Evolutionary conservation across 2,329 filamentous ascomycete species (phyloP).

Genomic region (Fusarium bulbicola): DNA sequence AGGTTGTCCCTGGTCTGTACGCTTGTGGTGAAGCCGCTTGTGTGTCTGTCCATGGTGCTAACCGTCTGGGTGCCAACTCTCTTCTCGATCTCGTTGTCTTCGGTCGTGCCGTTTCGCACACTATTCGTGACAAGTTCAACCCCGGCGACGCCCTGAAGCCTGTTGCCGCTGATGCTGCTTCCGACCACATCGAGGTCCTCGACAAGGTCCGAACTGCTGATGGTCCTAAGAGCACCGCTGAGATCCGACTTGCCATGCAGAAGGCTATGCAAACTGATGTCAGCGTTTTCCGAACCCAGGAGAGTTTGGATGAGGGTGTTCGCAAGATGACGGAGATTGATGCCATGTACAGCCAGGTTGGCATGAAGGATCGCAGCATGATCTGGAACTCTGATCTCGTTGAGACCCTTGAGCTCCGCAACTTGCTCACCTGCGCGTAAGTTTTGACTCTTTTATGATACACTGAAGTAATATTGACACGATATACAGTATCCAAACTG

Average conservation of each 20-base stretch:
- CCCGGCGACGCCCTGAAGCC: conserved; percentile 84
- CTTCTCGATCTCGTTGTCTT: conserved; percentile 98
- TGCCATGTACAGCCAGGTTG: conserved; percentile 79
- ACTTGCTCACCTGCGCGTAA: conserved; percentile 95
- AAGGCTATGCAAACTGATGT: conserved; percentile 99
- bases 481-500: conserved; percentile 79
- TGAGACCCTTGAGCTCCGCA: conserved; percentile 94
- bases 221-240: conserved; percentile 86
- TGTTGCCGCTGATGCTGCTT: conserved; percentile 84
- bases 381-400: conserved; percentile 99
- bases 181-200: conserved; percentile 84
- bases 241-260: conserved; percentile 92
- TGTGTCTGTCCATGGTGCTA: conserved; percentile 97
- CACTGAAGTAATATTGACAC: conserved; percentile 19
- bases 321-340: conserved; percentile 88
- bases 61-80: conserved; percentile 97
- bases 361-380: conserved; percentile 98
- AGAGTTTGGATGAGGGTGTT: conserved; percentile 93
- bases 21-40: conserved; percentile 97
- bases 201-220: conserved; percentile 86
- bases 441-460: conserved; percentile 48
- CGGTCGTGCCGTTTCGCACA: conserved; percentile 96
- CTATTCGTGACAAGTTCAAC: conserved; percentile 92
- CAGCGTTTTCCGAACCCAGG: conserved; percentile 94
- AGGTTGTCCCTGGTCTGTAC: conserved; percentile 93